A percentile compares a stretch with the other conserved stretches of the same genome.
Conservation (phyloP, 345 rosid species). For the Gossypium sturtianum region DNA sequence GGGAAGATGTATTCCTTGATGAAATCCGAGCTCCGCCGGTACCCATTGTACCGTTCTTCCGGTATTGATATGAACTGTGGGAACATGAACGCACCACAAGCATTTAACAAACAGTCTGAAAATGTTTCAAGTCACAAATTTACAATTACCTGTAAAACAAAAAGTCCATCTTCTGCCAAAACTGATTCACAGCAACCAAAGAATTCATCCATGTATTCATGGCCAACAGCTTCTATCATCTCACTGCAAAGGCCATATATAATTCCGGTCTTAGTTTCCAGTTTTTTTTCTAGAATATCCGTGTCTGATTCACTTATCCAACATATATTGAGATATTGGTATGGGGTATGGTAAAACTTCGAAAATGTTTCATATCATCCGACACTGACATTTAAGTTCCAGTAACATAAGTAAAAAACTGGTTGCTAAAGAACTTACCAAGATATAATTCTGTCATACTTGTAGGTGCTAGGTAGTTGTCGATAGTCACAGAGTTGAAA, state of each 20-base stretch:
- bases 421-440: constrained; percentile 40
- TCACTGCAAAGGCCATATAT: constrained; percentile 39
- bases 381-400: too few species aligned
- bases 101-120: not conserved
- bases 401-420: too few species aligned
- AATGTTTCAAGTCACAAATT: not conserved
- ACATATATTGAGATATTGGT: not conserved
- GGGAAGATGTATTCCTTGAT: constrained; percentile 95
- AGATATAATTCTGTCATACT: constrained; percentile 77
- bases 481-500: constrained; percentile 78
- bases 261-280: not conserved
- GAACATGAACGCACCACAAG: not conserved
- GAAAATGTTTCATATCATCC: too few species aligned
- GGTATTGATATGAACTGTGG: constrained; percentile 84
- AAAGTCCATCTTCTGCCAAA: constrained; percentile 65
- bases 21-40: constrained; percentile 78
- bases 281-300: too few species aligned
- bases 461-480: constrained; percentile 43
- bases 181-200: constrained; percentile 68
- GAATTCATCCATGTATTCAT: constrained; percentile 84
- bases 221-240: constrained; percentile 93
- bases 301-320: too few species aligned
- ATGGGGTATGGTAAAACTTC: not conserved
- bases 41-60: constrained; percentile 72
- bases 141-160: constrained; percentile 68